A percentile compares a stretch with the other conserved stretches of the same genome.
phyloP scores from a whole-genome alignment of 2,329 filamentous ascomycete genomes.

The Arthrobotrys sphaeroides region DNA sequence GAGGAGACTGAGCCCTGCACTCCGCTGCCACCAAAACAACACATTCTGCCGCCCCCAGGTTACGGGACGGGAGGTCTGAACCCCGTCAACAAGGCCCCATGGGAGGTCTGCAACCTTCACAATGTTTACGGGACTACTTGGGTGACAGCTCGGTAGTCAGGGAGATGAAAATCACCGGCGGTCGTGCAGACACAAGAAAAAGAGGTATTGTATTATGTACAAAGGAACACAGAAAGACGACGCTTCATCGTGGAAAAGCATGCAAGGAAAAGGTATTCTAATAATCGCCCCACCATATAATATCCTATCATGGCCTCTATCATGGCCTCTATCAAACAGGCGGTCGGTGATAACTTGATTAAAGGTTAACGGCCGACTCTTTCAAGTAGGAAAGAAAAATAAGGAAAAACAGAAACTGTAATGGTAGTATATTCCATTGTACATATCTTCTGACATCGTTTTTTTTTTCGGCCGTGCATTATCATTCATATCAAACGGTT shows the following conservation, averaged over 20 bases:
- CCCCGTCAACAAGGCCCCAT: too few relatives aligned
- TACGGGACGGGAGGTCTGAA: too few relatives aligned
- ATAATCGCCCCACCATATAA: background rate
- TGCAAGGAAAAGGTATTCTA: background rate
- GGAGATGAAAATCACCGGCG: too few relatives aligned
- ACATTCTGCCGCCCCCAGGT: too few relatives aligned
- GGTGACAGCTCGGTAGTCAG: too few relatives aligned
- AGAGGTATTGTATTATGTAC: conserved; percentile 1
- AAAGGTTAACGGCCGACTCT: too few relatives aligned
- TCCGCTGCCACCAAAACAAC: conserved; percentile 29
- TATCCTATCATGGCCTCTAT: background rate
- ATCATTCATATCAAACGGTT: conserved; percentile 8
- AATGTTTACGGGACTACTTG: too few relatives aligned
- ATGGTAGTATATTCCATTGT: background rate
- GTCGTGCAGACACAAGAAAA: too few relatives aligned
- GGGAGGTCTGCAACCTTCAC: too few relatives aligned
- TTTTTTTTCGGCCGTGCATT: background rate
- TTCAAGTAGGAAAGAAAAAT: too few relatives aligned
- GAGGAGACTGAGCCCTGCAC: conserved; percentile 45
- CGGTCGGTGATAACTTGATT: too few relatives aligned
- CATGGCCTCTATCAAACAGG: background rate
- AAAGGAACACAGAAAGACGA: background rate
- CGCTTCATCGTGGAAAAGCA: background rate
- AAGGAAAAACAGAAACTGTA: background rate
- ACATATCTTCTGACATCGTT: background rate